Evolutionary conservation across 2,329 filamentous ascomycete genomes (phyloP), one percentile per base, ranked within the genome.

Genomic region (Botryosphaeria dothidea): DNA sequence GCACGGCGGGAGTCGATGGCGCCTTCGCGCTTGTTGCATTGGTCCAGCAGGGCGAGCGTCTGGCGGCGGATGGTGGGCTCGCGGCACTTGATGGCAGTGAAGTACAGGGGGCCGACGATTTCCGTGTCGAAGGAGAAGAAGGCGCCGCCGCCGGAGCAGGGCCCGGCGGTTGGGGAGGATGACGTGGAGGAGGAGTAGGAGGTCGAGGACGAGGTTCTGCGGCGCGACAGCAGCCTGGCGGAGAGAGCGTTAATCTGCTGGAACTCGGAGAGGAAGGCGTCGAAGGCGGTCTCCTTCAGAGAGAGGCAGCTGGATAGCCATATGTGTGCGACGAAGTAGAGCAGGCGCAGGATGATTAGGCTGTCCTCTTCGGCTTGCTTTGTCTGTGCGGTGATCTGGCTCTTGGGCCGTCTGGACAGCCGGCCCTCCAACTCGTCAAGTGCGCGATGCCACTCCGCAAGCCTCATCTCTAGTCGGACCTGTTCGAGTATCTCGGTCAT

Each of bases 21-120:
- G 17, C 36, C 54, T n/a, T 58, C 54, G 54, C 54, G 54, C 54
- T 17, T 58, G 54, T 45, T 45, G 54, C 54, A 58, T 13, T 45
- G 54, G 4, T 43, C 54, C 36, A 58, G 36, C 36, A 58, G 54
- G 3, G 54, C 61, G n/a, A 63, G 29, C 13, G 61, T 52, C 25
- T 52, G 29, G 11, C 48, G 43, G 23, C 61, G 61, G 25, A 23
- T 49, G 25, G 34, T 9, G 9, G 61, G 61, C 4, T 63, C 70
- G 0, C 83, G 80, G 46, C 83, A 85, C 66, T 84, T 84, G 3
- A 81, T 63, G 0, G 80, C 82, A 2, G 77, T 69, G 66, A 77
- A 84, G 66, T 83, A 84, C 2, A 84, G 73, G 0, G 80, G 77
- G 6, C 46, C 61, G 36, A 63, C 29, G 23, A 63, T 5, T 7